phyloP scores from a whole-genome alignment of 371 early-diverging fungal genomes.

The Mucor sp. region DNA sequence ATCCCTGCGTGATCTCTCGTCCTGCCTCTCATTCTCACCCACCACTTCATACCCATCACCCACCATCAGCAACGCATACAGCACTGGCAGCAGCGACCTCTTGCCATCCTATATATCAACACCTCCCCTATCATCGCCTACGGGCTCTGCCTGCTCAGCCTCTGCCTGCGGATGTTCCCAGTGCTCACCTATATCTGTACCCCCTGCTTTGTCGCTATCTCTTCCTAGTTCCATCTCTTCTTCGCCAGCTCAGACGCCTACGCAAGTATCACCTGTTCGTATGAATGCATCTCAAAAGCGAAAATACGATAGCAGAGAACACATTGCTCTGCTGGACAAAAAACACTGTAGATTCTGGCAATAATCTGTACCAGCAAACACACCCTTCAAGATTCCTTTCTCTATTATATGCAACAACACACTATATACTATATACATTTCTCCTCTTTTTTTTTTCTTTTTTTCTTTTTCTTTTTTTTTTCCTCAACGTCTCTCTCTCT shows the following conservation, averaged over 20 bases:
- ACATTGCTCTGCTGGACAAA: constrained; percentile 14
- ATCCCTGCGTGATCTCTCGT: constrained; percentile 18
- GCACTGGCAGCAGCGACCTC: neutral
- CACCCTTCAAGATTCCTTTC: neutral
- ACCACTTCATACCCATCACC: constrained; percentile 9
- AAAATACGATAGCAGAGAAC: constrained; percentile 17
- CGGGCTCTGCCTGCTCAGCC: neutral
- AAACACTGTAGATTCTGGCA: constrained; percentile 32
- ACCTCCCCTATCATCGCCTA: neutral
- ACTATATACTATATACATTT: constrained; percentile 1
- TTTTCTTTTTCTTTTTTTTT: neutral
- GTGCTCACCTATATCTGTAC: constrained; percentile 11
- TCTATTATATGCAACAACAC: constrained; percentile 8
- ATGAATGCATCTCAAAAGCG: constrained; percentile 21
- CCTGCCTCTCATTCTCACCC: constrained; percentile 12
- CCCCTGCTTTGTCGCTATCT: constrained; percentile 35
- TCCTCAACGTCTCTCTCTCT: too few relatives aligned
- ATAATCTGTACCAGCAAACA: constrained; percentile 8
- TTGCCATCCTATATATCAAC: neutral
- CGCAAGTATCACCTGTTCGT: constrained; percentile 32
- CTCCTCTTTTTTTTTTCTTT: neutral
- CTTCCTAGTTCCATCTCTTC: constrained; percentile 38
- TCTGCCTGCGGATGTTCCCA: constrained; percentile 6
- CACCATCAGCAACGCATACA: neutral
- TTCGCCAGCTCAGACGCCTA: constrained; percentile 43